Base-by-base conservation (phyloP, 108 stramenopile species). In the Fragilaria crotonensis region DNA sequence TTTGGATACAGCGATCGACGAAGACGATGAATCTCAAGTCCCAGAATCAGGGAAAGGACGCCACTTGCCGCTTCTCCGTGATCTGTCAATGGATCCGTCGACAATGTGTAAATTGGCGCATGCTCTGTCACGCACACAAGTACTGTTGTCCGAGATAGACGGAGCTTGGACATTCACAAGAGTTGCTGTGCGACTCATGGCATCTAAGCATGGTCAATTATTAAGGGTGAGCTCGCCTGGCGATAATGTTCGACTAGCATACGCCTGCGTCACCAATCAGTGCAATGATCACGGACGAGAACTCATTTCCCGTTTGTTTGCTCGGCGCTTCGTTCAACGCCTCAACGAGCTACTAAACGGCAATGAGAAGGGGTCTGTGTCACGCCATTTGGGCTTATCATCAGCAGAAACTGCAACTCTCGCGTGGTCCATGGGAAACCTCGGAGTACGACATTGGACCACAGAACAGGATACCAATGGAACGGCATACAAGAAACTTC, bases 171-270 rank as follows among this genome's bases (percentile, higher is more conserved):
- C 57, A n/a, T 54, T 81, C 19, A 63, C 61, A 25, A 51, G 68
- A 5, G 70, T 81, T 4, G 73, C 70, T 36, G 49, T 77, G 29
- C 64, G 76, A 30, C 58, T 81, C 18, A 52, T 81, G 31, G 28
- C 73, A 2, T 81, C 80, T 17, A 77, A 72, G 54, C 66, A 75
- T 65, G 80, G 73, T 14, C 57, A 74, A 9, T 54, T 81, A 7
- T 59, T 81, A 53, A 63, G 50, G 20, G 76, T 76, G 21, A 70
- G 68, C 62, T 62, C 69, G 11, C 52, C 67, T 11, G 55, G 56
- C 25, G 75, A 76, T 41, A 52, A 76, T 56, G 61, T 71, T 17
- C 23, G 76, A 20, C 54, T 75, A 25, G 57, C 63, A 30, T 63
- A 71, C 25, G 76, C 80, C 0, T 63, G 59, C 0, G 76, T 70